Conservation (phyloP, 768 basidiomycete species). For the Tricholoma matsutake region DNA sequence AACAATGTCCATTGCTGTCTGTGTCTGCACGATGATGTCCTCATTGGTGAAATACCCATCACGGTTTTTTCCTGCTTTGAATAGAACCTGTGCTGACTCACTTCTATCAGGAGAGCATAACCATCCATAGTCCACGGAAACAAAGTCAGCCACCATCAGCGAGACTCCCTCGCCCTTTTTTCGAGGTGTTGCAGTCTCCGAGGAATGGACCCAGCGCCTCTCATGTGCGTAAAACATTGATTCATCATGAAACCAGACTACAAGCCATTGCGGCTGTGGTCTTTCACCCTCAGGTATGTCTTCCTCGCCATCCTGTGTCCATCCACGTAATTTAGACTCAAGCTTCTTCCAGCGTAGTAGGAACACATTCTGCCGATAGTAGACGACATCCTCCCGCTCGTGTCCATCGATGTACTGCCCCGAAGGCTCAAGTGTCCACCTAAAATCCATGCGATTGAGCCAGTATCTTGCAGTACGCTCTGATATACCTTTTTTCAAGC, state of each 20-base stretch:
- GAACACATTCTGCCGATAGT: slow-evolving; percentile 25
- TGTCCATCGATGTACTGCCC: slow-evolving; percentile 22
- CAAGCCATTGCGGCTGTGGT: slow-evolving; percentile 5
- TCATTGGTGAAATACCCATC: slow-evolving; percentile 15
- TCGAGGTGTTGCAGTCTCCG: slow-evolving; percentile 7
- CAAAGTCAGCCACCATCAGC: slow-evolving; percentile 34
- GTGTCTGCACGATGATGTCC: slow-evolving; percentile 19
- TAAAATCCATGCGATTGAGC: slow-evolving; percentile 28
- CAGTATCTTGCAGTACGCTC: slow-evolving; percentile 26
- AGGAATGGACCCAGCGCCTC: slow-evolving; percentile 19
- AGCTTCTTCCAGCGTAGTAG: slow-evolving; percentile 16
- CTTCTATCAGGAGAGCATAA: slow-evolving; percentile 20
- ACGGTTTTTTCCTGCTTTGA: slow-evolving; percentile 23
- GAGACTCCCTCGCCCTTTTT: slow-evolving; percentile 29
- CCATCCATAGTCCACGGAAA: slow-evolving; percentile 31
- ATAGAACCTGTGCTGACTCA: slow-evolving; percentile 15
- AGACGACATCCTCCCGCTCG: slow-evolving; percentile 25
- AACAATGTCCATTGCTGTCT: slow-evolving; percentile 24
- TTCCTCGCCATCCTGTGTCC: slow-evolving; percentile 9
- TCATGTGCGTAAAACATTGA: slow-evolving; percentile 31
- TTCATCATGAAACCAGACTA: slow-evolving; percentile 27
- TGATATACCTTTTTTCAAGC: slow-evolving; percentile 12
- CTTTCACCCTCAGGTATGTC: background rate
- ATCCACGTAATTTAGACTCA: slow-evolving; percentile 8
- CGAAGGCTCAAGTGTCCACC: slow-evolving; percentile 20